phyloP scores from a whole-genome alignment of 306 rosid genomes.

The Vigna mungo region DNA sequence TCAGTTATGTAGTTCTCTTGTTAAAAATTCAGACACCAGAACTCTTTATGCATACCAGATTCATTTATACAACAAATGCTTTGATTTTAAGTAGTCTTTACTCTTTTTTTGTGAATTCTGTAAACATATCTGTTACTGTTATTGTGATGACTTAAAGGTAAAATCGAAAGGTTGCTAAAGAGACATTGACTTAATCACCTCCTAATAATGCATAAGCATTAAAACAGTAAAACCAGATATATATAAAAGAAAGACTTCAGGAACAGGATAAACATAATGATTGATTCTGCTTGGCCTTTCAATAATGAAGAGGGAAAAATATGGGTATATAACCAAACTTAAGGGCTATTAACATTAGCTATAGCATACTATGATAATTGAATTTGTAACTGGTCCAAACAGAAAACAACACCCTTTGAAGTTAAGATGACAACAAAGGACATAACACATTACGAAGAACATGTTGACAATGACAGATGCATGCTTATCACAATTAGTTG shows the following conservation, averaged over 20 bases:
- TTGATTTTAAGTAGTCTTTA: neutral
- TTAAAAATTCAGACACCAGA: neutral
- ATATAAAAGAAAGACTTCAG: neutral
- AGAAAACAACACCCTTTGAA: conserved; percentile 19
- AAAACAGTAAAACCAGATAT: neutral
- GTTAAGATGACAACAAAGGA: neutral
- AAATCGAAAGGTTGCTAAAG: neutral
- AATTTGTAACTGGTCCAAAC: neutral
- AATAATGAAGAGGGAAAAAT: conserved; percentile 8
- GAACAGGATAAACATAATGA: conserved; percentile 32
- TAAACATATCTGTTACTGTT: neutral
- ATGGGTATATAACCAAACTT: conserved; percentile 15
- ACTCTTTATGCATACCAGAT: neutral
- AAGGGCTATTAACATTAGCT: conserved; percentile 32
- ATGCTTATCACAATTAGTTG: conserved; percentile 28
- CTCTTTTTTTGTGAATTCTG: no score
- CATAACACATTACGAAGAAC: neutral
- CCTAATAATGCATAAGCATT: neutral
- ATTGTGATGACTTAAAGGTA: neutral
- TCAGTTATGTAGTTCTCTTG: conserved; percentile 2
- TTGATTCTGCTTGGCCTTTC: conserved; percentile 31
- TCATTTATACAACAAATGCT: neutral
- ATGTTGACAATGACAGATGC: conserved; percentile 13
- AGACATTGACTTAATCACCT: conserved; percentile 34
- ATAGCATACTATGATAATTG: conserved; percentile 1